phyloP scores from a whole-genome alignment of 140 eudicot genomes.

The Bidens hawaiensis region DNA sequence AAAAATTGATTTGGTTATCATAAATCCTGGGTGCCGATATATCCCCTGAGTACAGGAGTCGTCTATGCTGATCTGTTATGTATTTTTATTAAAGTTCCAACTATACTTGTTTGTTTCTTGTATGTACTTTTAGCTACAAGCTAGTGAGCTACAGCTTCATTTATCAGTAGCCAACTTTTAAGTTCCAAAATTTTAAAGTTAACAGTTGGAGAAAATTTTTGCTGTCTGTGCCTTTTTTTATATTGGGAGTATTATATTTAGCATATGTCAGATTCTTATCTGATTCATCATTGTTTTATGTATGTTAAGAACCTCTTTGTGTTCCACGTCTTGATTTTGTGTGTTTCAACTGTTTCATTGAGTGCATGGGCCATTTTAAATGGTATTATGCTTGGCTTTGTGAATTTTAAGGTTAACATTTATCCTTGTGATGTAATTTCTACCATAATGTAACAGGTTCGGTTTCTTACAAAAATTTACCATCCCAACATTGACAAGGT shows the following conservation, averaged over 20 bases:
- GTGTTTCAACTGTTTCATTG: background rate
- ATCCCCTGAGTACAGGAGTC: background rate
- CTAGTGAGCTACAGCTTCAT: too few species aligned
- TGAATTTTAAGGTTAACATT: background rate
- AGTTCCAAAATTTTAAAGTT: background rate
- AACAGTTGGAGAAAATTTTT: background rate
- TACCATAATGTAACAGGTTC: slow-evolving; percentile 53
- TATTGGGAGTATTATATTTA: background rate
- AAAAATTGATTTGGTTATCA: background rate
- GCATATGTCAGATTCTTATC: background rate
- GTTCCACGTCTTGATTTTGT: background rate
- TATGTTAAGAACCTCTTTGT: background rate
- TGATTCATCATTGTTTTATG: background rate
- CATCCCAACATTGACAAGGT: slow-evolving; percentile 99
- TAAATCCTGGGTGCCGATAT: background rate
- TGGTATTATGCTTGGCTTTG: slow-evolving; percentile 2
- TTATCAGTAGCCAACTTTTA: background rate
- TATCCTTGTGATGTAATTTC: slow-evolving; percentile 7
- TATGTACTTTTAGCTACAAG: background rate
- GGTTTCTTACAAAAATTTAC: slow-evolving; percentile 88
- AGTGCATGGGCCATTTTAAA: background rate
- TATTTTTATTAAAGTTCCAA: background rate
- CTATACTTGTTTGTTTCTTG: background rate
- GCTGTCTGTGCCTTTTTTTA: background rate
- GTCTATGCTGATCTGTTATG: background rate